Evolutionary conservation across 371 early-diverging fungal genomes (phyloP).

Genomic region (Rhizopus delemar): DNA sequence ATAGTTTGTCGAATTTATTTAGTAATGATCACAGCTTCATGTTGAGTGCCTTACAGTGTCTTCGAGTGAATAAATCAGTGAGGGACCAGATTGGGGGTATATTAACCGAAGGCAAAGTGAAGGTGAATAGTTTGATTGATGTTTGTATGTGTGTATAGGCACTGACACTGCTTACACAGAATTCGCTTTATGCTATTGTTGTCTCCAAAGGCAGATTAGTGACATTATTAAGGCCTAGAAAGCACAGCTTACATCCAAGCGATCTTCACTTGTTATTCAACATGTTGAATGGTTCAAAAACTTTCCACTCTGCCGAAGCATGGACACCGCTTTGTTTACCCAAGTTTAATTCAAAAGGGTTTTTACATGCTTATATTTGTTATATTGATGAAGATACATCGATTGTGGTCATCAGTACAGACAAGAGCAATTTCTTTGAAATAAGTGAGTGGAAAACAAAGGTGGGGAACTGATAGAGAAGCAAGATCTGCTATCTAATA

Average conservation of each 20-base stretch:
- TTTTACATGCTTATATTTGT: conserved; percentile 86
- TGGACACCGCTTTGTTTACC: conserved; percentile 97
- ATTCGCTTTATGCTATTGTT: conserved; percentile 77
- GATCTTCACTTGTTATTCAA: conserved; percentile 87
- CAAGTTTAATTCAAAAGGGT: conserved; percentile 84
- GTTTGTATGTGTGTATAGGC: not conserved
- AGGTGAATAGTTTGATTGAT: conserved; percentile 3
- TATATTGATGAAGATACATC: conserved; percentile 73
- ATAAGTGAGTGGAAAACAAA: conserved; percentile 69
- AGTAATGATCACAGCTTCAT: conserved; percentile 73
- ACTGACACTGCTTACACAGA: conserved; percentile 25
- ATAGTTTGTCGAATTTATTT: conserved; percentile 75
- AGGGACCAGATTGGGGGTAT: conserved; percentile 68
- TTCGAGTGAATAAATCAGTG: conserved; percentile 66
- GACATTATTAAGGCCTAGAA: conserved; percentile 75
- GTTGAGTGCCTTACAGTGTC: conserved; percentile 76
- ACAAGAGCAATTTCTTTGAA: conserved; percentile 82
- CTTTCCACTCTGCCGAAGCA: conserved; percentile 76
- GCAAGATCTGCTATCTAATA: conserved; percentile 23
- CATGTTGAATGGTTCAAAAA: conserved; percentile 75
- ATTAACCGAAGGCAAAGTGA: conserved; percentile 53
- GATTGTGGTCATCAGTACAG: conserved; percentile 76
- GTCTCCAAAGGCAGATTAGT: conserved; percentile 76
- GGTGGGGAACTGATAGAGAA: conserved; percentile 53
- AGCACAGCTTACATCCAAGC: conserved; percentile 79